phyloP scores from a whole-genome alignment of 1,139 yeast genomes.

The Saccharomyces uvarum region DNA sequence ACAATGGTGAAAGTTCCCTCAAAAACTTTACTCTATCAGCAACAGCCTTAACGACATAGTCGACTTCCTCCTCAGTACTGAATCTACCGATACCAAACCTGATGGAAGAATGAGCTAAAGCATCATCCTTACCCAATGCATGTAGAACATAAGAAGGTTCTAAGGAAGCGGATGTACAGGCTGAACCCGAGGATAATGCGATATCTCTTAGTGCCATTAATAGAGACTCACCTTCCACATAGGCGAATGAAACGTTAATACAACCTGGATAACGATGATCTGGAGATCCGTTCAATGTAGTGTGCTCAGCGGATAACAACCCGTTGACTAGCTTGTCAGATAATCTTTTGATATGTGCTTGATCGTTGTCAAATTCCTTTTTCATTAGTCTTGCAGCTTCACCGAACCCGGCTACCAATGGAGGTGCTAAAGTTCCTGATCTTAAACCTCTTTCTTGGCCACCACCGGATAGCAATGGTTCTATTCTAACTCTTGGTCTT shows the following conservation, averaged over 20 bases:
- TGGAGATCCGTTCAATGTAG: slow-evolving; percentile 80
- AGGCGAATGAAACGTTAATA: slow-evolving; percentile 92
- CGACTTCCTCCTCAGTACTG: slow-evolving; percentile 92
- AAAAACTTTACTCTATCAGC: slow-evolving; percentile 82
- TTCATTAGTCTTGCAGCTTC: slow-evolving; percentile 87
- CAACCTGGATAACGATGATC: slow-evolving; percentile 79
- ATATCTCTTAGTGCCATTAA: slow-evolving; percentile 96
- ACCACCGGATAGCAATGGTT: slow-evolving; percentile 93
- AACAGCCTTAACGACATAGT: slow-evolving; percentile 84
- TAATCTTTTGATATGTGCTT: slow-evolving; percentile 57
- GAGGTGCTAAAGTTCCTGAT: slow-evolving; percentile 95
- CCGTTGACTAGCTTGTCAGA: slow-evolving; percentile 68
- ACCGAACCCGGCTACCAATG: slow-evolving; percentile 91
- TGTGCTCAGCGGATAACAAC: slow-evolving; percentile 74
- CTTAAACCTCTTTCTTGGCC: slow-evolving; percentile 98
- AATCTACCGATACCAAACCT: slow-evolving; percentile 96
- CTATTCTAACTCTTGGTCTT: slow-evolving; percentile 96
- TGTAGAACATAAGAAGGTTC: slow-evolving; percentile 96
- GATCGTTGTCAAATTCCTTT: slow-evolving; percentile 68
- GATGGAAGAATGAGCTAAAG: slow-evolving; percentile 93
- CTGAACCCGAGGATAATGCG: slow-evolving; percentile 95
- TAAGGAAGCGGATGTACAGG: slow-evolving; percentile 95
- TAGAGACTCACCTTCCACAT: slow-evolving; percentile 94
- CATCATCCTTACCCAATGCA: slow-evolving; percentile 96
- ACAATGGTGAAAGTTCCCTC: slow-evolving; percentile 87